phyloP scores from a whole-genome alignment of 169 alveolate genomes.

The Cryptosporidium meleagridis region DNA sequence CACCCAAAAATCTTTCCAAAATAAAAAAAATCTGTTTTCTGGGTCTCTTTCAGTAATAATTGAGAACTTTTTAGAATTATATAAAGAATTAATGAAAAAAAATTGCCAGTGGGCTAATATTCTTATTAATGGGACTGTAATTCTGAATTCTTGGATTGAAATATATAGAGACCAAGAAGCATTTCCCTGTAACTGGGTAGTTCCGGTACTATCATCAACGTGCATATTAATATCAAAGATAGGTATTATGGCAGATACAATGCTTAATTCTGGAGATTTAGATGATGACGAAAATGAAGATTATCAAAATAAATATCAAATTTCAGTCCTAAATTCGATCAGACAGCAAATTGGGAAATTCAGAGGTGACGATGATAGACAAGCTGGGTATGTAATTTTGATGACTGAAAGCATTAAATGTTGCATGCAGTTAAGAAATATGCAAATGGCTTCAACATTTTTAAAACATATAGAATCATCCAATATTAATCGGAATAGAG shows the following conservation, averaged over 20 bases:
- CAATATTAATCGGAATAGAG: constrained; percentile 81
- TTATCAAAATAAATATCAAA: constrained; percentile 75
- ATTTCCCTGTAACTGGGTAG: constrained; percentile 69
- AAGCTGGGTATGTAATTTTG: constrained; percentile 85
- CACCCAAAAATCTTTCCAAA: constrained; percentile 39
- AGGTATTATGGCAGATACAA: constrained; percentile 59
- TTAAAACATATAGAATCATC: constrained; percentile 85
- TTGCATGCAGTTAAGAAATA: constrained; percentile 88
- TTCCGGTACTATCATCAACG: constrained; percentile 42
- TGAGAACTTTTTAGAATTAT: constrained; percentile 57
- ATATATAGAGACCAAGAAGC: constrained; percentile 71
- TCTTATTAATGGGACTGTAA: constrained; percentile 33
- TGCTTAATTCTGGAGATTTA: constrained; percentile 35
- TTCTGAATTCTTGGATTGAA: constrained; percentile 69
- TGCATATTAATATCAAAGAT: constrained; percentile 36
- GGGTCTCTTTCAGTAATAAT: background rate
- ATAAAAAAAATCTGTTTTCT: constrained; percentile 7
- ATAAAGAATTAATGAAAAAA: constrained; percentile 15
- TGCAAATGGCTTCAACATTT: constrained; percentile 90
- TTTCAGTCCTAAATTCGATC: constrained; percentile 83
- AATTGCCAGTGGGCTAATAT: constrained; percentile 65
- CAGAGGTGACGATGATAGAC: constrained; percentile 87
- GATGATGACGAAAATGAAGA: constrained; percentile 65
- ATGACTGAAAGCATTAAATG: constrained; percentile 86
- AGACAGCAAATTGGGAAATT: constrained; percentile 86